These are phyloP conservation scores for Chlamydomonas schloesseri DNA, from an alignment of 139 green algal species.

Conservation along the genomic window DNA sequence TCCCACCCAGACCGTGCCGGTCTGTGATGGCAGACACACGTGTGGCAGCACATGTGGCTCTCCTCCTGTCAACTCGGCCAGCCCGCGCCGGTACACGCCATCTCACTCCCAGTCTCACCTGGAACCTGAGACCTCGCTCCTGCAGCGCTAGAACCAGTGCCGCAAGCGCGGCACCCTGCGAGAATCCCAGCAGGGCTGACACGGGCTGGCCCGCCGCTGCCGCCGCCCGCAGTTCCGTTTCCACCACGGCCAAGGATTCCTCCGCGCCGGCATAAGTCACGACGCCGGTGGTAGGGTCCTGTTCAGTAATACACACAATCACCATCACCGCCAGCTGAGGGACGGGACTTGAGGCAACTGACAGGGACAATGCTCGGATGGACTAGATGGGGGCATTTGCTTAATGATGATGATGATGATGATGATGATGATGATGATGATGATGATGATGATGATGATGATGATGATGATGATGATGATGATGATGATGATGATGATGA, in stretches of 20 bases:
- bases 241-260: not conserved
- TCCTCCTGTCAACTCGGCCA: too few species aligned
- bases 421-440: too few species aligned
- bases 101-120: constrained; percentile 7
- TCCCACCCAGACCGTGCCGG: too few species aligned
- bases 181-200: constrained; percentile 47
- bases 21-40: too few species aligned
- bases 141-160: constrained; percentile 36
- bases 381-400: not conserved
- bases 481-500: constrained; percentile 9
- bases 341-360: too few species aligned
- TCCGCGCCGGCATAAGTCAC: constrained; percentile 10
- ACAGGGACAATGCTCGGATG: not conserved
- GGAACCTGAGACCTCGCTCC: constrained; percentile 5
- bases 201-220: constrained; percentile 20
- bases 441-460: too few species aligned
- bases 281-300: not conserved
- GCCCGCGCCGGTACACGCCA: too few species aligned
- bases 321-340: too few species aligned
- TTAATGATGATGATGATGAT: too few species aligned
- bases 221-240: not conserved
- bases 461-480: not conserved
- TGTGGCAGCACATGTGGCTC: too few species aligned
- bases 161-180: constrained; percentile 39
- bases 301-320: not conserved